These are phyloP conservation scores for Exophiala mesophila DNA, from an alignment of 2,329 filamentous ascomycete species.

Conservation along the genomic window DNA sequence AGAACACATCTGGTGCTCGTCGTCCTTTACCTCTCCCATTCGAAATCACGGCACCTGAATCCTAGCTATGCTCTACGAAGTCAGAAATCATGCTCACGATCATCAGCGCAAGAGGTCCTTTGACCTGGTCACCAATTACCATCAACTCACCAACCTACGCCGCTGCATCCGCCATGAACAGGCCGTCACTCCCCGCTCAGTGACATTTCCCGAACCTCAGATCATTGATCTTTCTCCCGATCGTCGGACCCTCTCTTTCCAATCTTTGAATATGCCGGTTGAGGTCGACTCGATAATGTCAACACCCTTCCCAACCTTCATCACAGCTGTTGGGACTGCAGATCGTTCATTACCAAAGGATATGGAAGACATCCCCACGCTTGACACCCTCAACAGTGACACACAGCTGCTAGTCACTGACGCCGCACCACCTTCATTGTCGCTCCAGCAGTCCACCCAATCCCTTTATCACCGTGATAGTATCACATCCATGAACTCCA, in stretches of 20 bases:
- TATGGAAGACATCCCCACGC: constrained; percentile 15
- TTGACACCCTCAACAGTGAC: constrained; percentile 18
- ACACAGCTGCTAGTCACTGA: constrained; percentile 18
- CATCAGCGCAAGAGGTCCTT: constrained; percentile 26
- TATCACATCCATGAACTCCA: constrained; percentile 51
- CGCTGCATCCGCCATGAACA: constrained; percentile 16
- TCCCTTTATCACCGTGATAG: constrained; percentile 37
- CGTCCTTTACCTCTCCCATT: no score
- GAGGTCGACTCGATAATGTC: constrained; percentile 24
- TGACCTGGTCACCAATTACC: constrained; percentile 19
- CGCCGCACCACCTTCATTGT: constrained; percentile 8
- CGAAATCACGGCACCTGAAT: no score
- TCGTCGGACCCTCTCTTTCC: constrained; percentile 18
- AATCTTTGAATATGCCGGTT: constrained; percentile 24
- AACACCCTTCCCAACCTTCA: constrained; percentile 26
- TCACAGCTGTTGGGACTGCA: constrained; percentile 24
- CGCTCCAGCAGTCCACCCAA: constrained; percentile 9
- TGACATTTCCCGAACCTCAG: constrained; percentile 12
- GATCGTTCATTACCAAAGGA: constrained; percentile 15
- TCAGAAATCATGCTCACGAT: constrained; percentile 20
- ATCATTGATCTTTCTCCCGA: constrained; percentile 14
- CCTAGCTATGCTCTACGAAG: constrained; percentile 15
- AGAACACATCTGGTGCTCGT: no score
- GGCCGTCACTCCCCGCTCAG: constrained; percentile 7
- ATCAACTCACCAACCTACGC: constrained; percentile 10